phyloP scores from a whole-genome alignment of 2,329 filamentous ascomycete species.

The Fusarium chuoi region DNA sequence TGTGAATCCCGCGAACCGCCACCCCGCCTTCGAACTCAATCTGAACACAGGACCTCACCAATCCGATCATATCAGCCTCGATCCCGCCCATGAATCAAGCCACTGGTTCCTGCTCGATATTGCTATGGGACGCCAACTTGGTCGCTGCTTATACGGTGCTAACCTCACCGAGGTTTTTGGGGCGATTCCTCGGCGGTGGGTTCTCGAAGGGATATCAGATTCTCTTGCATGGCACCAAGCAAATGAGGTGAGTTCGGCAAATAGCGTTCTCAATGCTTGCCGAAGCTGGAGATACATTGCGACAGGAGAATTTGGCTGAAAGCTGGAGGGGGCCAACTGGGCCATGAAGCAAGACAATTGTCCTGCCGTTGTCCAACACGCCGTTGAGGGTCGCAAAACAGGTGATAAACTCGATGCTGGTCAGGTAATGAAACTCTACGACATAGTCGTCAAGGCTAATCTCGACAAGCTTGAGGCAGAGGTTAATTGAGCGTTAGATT shows the following conservation, averaged over 20 bases:
- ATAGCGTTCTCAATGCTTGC: slow-evolving; percentile 15
- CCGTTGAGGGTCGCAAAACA: not conserved
- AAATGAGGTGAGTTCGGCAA: not conserved
- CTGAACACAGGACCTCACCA: slow-evolving; percentile 14
- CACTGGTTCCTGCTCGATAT: slow-evolving; percentile 25
- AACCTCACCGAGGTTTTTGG: not conserved
- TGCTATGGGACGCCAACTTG: slow-evolving; percentile 3
- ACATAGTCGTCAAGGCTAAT: not conserved
- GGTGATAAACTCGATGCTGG: not conserved
- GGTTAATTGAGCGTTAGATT: fast-evolving
- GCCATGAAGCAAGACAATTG: not conserved
- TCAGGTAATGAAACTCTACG: not conserved
- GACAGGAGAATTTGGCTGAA: not conserved
- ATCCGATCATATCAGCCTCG: slow-evolving; percentile 3
- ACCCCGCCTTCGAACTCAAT: slow-evolving; percentile 18
- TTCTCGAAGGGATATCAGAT: slow-evolving; percentile 1
- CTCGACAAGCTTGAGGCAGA: fast-evolving
- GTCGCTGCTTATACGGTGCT: not conserved
- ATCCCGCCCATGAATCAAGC: slow-evolving; percentile 1
- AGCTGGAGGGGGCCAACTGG: not conserved
- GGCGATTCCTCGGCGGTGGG: not conserved
- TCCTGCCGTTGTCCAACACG: not conserved
- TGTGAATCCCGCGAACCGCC: not conserved
- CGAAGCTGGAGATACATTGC: not conserved
- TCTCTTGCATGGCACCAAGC: slow-evolving; percentile 10